A percentile compares a stretch with the other conserved stretches of the same genome.
phyloP scores from a whole-genome alignment of 495 filamentous ascomycete genomes.

The Bathelium albidoporum region DNA sequence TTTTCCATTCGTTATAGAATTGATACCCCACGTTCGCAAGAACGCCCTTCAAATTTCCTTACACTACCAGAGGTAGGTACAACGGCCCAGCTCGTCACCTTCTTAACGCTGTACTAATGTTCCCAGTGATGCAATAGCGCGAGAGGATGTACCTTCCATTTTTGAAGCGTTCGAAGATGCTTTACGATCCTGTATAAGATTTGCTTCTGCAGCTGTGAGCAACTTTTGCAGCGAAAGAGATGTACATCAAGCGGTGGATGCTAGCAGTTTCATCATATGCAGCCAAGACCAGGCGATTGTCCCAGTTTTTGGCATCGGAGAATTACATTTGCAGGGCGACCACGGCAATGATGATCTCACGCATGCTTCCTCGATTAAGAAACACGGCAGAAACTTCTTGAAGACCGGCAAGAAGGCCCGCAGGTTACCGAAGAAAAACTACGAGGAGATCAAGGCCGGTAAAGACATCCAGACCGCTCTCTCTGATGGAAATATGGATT shows the following conservation, averaged over 20 bases:
- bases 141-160: constrained; percentile 33
- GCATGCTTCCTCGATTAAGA: constrained; percentile 13
- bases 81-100: not conserved
- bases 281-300: not conserved
- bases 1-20: constrained; percentile 19
- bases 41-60: constrained; percentile 3
- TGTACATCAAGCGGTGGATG: not conserved
- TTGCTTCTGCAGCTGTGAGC: constrained; percentile 10
- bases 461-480: constrained; percentile 7
- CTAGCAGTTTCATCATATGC: not conserved
- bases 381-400: constrained; percentile 19
- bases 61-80: constrained; percentile 25
- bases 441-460: not conserved
- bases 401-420: constrained; percentile 24
- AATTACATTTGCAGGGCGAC: constrained; percentile 20
- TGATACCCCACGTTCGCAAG: not conserved
- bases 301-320: constrained; percentile 22
- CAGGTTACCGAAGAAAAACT: constrained; percentile 20
- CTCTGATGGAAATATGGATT: not conserved
- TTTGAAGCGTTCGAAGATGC: constrained; percentile 37
- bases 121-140: constrained; percentile 32
- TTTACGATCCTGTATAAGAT: constrained; percentile 17
- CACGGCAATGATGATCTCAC: constrained; percentile 14
- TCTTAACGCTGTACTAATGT: constrained; percentile 23
- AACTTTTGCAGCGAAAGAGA: constrained; percentile 8